Evolutionary conservation across 169 alveolate genomes (phyloP), one percentile per base, ranked within the genome.

Genomic region (Eimeria acervulina): DNA sequence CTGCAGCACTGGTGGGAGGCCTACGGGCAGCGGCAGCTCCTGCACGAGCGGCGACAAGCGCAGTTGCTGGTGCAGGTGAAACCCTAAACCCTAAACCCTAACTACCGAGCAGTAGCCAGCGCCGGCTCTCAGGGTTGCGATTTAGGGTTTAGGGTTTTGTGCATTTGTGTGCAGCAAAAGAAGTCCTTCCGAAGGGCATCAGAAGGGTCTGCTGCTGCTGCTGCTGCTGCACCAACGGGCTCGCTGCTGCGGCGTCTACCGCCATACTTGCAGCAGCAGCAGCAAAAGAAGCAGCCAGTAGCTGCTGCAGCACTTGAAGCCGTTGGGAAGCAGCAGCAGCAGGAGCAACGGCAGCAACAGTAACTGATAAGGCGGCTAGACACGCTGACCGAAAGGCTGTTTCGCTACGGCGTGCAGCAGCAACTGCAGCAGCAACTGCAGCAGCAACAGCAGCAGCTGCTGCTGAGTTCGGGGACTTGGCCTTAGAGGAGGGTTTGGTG

Each of bases 1-100:
- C 91, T 81, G 91, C 91, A 81, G 91, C 91, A 51, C 51, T 81
- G 91, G 91, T 81, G 91, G 91, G 91, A 81, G 47, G 91, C 52
- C 5, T 81, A 81, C 51, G 91, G 91, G 74, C 52, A 81, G 72
- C 91, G 91, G 91, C 91, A 81, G 91, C 91, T 81, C 76, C 91
- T 12, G 91, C 91, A 81, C 19, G 91, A 47, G 91, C 91, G 36
- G 36, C 91, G 91, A 28, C 91, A 81, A 19, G 91, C 91, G 10
- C 52, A 23, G 68, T 31, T 81, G 68, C 51, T 81, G 91, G 36
- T 1, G 68, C 91, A 81, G 42, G 74, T 81, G 31, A 2, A 2
- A 6, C 72, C 13, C 68, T 44, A 81, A 28, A 81, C 72, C 91
- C 91, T 81, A 81, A 51, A 81, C 63, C 63, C 55, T 44, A 38